phyloP scores from a whole-genome alignment of 2,329 filamentous ascomycete species.

The Macrophomina tecta region DNA sequence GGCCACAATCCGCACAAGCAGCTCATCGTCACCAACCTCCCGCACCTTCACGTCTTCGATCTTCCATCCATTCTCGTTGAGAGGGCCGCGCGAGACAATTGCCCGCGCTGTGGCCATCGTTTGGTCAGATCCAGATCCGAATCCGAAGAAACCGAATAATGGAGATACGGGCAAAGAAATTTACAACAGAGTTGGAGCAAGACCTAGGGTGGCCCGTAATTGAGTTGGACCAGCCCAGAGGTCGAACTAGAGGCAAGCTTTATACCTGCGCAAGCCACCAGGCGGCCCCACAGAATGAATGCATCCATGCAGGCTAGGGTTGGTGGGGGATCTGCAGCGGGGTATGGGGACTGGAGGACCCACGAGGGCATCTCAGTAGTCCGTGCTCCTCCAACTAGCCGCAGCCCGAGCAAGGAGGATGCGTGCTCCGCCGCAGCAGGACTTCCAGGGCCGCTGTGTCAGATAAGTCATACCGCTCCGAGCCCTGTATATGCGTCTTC shows the following conservation, averaged over 20 bases:
- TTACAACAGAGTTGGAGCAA: background rate
- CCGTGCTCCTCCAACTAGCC: no score
- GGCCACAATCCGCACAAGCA: constrained; percentile 60
- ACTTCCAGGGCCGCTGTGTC: no score
- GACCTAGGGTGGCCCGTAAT: background rate
- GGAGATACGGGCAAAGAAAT: background rate
- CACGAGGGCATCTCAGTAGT: no score
- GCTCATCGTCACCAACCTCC: constrained; percentile 52
- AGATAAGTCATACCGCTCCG: no score
- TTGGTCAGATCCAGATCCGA: background rate
- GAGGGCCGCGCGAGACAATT: constrained; percentile 47
- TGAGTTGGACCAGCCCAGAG: background rate
- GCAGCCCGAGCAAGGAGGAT: no score
- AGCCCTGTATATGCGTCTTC: no score
- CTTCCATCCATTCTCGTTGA: constrained; percentile 46
- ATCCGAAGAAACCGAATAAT: background rate
- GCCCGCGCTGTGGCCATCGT: constrained; percentile 35
- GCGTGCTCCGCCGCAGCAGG: no score
- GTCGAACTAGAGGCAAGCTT: background rate
- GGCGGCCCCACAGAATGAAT: background rate
- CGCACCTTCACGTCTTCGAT: constrained; percentile 47
- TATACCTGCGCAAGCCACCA: background rate
- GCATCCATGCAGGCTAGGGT: background rate
- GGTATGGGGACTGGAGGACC: background rate
- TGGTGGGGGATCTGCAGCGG: constrained; percentile 21